Conservation (phyloP, 2,329 filamentous ascomycete genomes). For the Thelonectria blattea region DNA sequence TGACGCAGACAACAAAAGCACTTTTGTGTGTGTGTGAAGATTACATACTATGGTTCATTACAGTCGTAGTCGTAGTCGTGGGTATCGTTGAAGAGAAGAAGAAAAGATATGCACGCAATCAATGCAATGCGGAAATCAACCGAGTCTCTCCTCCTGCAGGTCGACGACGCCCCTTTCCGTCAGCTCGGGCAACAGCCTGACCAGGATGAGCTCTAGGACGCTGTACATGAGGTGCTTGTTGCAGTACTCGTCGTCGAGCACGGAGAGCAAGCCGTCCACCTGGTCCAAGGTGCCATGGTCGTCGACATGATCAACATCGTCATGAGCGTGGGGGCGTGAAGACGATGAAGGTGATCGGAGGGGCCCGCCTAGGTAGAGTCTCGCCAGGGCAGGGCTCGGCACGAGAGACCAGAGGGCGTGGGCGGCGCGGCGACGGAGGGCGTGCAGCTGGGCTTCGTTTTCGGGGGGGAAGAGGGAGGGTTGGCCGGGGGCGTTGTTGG, state of each 20-base stretch:
- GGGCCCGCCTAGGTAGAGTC: constrained; percentile 57
- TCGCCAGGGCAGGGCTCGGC: constrained; percentile 52
- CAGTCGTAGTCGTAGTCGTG: constrained; percentile 21
- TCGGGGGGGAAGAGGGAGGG: constrained; percentile 66
- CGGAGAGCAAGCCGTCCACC: constrained; percentile 71
- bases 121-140: constrained; percentile 28
- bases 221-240: constrained; percentile 92
- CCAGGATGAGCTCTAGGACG: constrained; percentile 80
- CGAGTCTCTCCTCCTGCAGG: constrained; percentile 75
- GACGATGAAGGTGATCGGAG: constrained; percentile 24
- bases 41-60: constrained; percentile 15
- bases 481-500: constrained; percentile 77
- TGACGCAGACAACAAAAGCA: too few species aligned
- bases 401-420: constrained; percentile 59
- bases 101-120: background rate
- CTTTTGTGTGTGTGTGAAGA: background rate
- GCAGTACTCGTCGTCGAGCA: constrained; percentile 83
- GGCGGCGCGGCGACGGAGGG: constrained; percentile 72
- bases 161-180: constrained; percentile 73
- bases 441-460: constrained; percentile 62
- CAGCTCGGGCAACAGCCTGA: constrained; percentile 84
- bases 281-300: constrained; percentile 55
- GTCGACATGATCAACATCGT: constrained; percentile 31
- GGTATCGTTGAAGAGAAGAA: constrained; percentile 25
- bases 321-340: constrained; percentile 23